Conservation (phyloP, 495 filamentous ascomycete species). For the Tuber magnatum region DNA sequence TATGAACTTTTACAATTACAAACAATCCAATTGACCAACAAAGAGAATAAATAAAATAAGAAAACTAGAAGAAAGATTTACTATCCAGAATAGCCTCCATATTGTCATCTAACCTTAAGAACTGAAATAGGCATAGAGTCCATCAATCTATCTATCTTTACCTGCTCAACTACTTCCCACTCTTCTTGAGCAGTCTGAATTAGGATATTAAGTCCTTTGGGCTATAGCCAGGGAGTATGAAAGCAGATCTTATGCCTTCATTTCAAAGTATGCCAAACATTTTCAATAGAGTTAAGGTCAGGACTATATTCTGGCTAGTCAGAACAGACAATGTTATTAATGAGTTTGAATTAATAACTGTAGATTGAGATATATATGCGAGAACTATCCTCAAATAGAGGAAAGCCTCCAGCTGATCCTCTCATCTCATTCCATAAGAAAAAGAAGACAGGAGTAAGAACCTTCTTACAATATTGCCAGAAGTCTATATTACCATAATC, state of each 20-base stretch:
- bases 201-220: neutral
- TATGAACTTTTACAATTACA: no score
- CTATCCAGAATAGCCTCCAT: no score
- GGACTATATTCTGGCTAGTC: no score
- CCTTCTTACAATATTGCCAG: conserved; percentile 4
- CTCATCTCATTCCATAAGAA: neutral
- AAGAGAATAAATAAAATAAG: neutral
- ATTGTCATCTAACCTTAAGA: conserved; percentile 10
- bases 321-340: no score
- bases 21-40: no score
- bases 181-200: conserved; percentile 20
- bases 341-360: conserved; percentile 5
- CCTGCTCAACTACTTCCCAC: conserved; percentile 25
- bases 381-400: conserved; percentile 2
- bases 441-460: neutral
- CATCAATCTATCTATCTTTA: conserved; percentile 10
- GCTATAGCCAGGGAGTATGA: no score
- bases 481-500: neutral
- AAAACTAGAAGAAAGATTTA: neutral
- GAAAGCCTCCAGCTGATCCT: neutral
- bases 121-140: conserved; percentile 11
- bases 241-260: neutral
- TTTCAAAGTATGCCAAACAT: conserved; percentile 17
- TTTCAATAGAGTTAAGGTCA: no score
- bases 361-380: neutral